phyloP scores from a whole-genome alignment of 129 eudicot species.

The Chrysanthemum seticuspe region DNA sequence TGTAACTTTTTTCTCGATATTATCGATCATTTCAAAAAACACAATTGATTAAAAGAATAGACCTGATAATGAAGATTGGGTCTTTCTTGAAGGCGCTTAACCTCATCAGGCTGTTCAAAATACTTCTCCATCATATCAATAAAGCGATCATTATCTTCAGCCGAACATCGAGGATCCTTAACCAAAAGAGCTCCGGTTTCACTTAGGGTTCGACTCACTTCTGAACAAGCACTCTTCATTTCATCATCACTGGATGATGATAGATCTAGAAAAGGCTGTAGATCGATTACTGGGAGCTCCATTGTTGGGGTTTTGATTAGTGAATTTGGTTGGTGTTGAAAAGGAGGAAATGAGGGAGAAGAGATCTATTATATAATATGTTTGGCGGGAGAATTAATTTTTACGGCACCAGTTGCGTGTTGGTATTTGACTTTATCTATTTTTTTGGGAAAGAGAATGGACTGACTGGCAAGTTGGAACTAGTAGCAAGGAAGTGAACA shows the following conservation, averaged over 20 bases:
- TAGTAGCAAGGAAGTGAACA: too few species aligned
- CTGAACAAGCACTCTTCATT: conserved; percentile 45
- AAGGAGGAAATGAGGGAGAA: too few species aligned
- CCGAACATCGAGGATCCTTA: conserved; percentile 85
- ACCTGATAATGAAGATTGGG: conserved; percentile 94
- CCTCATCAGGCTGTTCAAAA: conserved; percentile 61
- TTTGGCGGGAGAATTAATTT: too few species aligned
- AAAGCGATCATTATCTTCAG: conserved; percentile 78
- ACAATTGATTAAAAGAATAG: neutral
- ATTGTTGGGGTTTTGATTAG: conserved; percentile 4
- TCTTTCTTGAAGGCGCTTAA: conserved; percentile 79
- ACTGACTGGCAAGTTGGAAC: too few species aligned
- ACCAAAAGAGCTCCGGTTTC: conserved; percentile 87
- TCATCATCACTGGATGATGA: conserved; percentile 18
- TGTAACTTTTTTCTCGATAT: neutral
- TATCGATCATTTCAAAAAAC: neutral
- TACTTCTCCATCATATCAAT: conserved; percentile 95
- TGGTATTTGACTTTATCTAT: too few species aligned
- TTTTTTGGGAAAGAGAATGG: too few species aligned
- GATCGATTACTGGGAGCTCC: conserved; percentile 86
- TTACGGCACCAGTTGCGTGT: too few species aligned
- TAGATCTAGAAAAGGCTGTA: conserved; percentile 46
- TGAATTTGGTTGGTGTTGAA: too few species aligned
- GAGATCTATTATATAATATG: too few species aligned
- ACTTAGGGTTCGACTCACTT: conserved; percentile 74